phyloP scores from a whole-genome alignment of 805 yeast genomes.

The Candida rishiriensis region DNA sequence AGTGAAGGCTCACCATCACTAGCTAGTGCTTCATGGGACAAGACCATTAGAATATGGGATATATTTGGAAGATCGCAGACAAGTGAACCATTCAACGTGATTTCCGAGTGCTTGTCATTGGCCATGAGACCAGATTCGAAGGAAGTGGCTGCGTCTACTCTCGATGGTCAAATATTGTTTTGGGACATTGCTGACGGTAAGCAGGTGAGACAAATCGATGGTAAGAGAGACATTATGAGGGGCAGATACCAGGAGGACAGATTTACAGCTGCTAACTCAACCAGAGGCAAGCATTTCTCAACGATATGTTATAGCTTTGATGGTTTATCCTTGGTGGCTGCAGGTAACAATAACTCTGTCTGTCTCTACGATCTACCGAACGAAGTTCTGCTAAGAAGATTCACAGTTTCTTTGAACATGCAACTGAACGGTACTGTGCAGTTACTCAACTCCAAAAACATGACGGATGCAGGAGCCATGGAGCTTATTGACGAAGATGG shows the following conservation, averaged over 20 bases:
- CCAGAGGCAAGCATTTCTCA: conserved; percentile 79
- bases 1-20: conserved; percentile 60
- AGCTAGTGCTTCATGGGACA: conserved; percentile 96
- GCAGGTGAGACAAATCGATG: conserved; percentile 81
- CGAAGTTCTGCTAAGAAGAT: conserved; percentile 78
- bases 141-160: conserved; percentile 79
- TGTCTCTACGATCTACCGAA: conserved; percentile 88
- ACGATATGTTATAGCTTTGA: conserved; percentile 83
- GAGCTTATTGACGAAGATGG: conserved; percentile 82
- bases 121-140: conserved; percentile 92
- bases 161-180: conserved; percentile 81
- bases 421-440: conserved; percentile 82
- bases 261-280: conserved; percentile 73
- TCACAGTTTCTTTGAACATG: conserved; percentile 86
- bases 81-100: conserved; percentile 86
- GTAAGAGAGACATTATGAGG: conserved; percentile 76
- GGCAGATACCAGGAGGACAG: conserved; percentile 84
- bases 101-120: conserved; percentile 76
- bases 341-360: conserved; percentile 86
- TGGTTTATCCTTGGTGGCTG: conserved; percentile 84
- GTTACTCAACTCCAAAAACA: conserved; percentile 68
- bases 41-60: conserved; percentile 89
- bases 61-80: conserved; percentile 81
- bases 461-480: conserved; percentile 85
- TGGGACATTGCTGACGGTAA: conserved; percentile 81